phyloP scores from a whole-genome alignment of 805 yeast species.

The Jamesozyma lodderae region DNA sequence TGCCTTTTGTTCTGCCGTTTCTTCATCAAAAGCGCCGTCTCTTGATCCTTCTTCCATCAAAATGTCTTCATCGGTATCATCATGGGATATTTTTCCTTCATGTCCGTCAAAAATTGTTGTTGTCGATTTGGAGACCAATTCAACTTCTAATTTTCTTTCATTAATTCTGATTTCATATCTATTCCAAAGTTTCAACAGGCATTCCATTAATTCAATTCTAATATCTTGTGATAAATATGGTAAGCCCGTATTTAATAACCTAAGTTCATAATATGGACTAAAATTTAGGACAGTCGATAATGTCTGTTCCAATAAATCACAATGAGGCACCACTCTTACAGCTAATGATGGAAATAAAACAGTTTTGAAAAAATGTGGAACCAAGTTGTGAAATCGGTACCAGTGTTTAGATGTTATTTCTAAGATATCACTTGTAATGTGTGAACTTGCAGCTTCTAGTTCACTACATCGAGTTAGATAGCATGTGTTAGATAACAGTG shows the following conservation, averaged over 20 bases:
- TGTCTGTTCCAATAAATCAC: neutral
- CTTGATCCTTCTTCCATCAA: no score
- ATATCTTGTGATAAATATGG: constrained; percentile 1
- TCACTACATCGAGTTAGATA: neutral
- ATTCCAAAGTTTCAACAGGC: neutral
- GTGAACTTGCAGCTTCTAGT: neutral
- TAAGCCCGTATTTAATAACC: neutral
- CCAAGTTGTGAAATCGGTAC: constrained; percentile 10
- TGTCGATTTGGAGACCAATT: neutral
- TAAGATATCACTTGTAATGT: neutral
- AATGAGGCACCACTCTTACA: neutral
- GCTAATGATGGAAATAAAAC: constrained; percentile 1
- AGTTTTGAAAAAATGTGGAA: constrained; percentile 2
- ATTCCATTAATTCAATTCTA: neutral
- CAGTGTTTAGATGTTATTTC: constrained; percentile 9
- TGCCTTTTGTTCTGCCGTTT: constrained; percentile 11
- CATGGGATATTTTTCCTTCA: no score
- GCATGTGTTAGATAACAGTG: neutral
- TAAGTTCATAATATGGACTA: constrained; percentile 4
- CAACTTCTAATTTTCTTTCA: constrained; percentile 1
- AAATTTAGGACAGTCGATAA: constrained; percentile 6
- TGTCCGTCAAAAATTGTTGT: constrained; percentile 3
- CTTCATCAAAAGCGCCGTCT: neutral
- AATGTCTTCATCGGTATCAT: neutral
- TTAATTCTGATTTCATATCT: neutral